Percentiles rank a stretch among this genome's conserved stretches.
These are phyloP conservation scores for Blastobotrys terrestris DNA, from an alignment of 805 yeast species.

Conservation along the genomic window DNA sequence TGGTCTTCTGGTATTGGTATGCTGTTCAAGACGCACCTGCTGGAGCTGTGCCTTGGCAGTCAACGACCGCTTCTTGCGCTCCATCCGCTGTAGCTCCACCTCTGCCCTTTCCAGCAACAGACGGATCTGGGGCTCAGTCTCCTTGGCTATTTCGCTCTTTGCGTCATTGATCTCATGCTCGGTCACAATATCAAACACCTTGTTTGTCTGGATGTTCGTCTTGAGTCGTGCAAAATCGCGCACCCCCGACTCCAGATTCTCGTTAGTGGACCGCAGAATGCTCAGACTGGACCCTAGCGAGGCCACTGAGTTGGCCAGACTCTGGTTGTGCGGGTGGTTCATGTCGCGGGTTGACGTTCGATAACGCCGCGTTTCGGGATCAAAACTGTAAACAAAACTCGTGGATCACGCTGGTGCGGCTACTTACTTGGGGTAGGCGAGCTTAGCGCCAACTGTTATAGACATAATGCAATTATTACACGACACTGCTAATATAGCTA, in stretches of 20 bases:
- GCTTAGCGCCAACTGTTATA: too few species aligned
- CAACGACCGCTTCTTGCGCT: conserved; percentile 22
- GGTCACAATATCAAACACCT: conserved; percentile 27
- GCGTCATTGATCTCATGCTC: conserved; percentile 22
- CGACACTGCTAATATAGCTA: too few species aligned
- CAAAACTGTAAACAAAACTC: too few species aligned
- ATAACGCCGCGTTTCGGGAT: too few species aligned
- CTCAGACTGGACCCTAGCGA: neutral
- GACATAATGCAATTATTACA: too few species aligned
- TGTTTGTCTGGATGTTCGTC: conserved; percentile 17
- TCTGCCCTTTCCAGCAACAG: conserved; percentile 22
- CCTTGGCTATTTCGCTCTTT: conserved; percentile 20
- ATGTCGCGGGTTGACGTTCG: too few species aligned
- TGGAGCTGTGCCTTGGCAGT: conserved; percentile 25
- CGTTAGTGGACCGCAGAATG: conserved; percentile 5
- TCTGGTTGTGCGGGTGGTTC: neutral
- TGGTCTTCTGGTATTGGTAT: neutral
- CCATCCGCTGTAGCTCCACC: conserved; percentile 20
- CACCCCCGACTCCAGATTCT: conserved; percentile 9
- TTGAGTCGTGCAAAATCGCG: conserved; percentile 21
- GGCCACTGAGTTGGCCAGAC: neutral
- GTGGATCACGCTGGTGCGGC: too few species aligned
- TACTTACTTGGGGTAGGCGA: too few species aligned
- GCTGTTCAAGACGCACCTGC: conserved; percentile 22
- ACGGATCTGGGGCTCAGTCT: conserved; percentile 26